Conservation (phyloP, 805 yeast genomes). For the Hemisphaericaspora nanyangensis region DNA sequence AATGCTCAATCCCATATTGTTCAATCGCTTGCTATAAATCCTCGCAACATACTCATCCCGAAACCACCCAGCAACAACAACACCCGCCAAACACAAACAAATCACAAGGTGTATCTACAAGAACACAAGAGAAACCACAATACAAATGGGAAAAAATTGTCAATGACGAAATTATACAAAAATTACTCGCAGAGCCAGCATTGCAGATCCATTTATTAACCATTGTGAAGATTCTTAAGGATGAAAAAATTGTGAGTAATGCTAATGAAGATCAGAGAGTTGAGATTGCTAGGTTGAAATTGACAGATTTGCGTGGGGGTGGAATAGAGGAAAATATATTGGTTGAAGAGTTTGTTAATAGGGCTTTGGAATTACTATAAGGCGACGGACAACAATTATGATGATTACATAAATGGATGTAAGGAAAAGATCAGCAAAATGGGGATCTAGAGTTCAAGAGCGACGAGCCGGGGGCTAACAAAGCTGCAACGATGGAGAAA, state of each 20-base stretch:
- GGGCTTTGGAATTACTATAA: constrained; percentile 27
- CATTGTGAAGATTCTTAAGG: constrained; percentile 45
- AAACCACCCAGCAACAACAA: background rate
- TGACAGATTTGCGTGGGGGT: constrained; percentile 56
- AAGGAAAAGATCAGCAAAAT: too few species aligned
- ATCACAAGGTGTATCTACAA: constrained; percentile 1
- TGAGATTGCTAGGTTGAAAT: constrained; percentile 58
- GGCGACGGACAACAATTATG: too few species aligned
- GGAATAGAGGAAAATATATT: constrained; percentile 65
- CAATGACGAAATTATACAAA: constrained; percentile 40
- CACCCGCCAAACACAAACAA: background rate
- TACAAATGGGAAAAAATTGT: constrained; percentile 23
- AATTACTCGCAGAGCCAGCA: constrained; percentile 48
- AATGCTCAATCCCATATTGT: constrained; percentile 48
- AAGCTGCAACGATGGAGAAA: too few species aligned
- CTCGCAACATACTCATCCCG: constrained; percentile 30
- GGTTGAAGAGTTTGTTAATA: constrained; percentile 64
- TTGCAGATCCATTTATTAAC: constrained; percentile 54
- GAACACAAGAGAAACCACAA: constrained; percentile 13
- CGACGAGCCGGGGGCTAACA: too few species aligned
- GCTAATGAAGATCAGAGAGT: constrained; percentile 48
- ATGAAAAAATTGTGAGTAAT: constrained; percentile 43
- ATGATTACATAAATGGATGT: too few species aligned
- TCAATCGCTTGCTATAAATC: constrained; percentile 59
- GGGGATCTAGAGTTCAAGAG: too few species aligned